Percentiles rank a stretch among this genome's conserved stretches.
These are phyloP conservation scores for Nepenthes mirabilis DNA, from an alignment of 148 eudicot genomes.

Conservation along the genomic window DNA sequence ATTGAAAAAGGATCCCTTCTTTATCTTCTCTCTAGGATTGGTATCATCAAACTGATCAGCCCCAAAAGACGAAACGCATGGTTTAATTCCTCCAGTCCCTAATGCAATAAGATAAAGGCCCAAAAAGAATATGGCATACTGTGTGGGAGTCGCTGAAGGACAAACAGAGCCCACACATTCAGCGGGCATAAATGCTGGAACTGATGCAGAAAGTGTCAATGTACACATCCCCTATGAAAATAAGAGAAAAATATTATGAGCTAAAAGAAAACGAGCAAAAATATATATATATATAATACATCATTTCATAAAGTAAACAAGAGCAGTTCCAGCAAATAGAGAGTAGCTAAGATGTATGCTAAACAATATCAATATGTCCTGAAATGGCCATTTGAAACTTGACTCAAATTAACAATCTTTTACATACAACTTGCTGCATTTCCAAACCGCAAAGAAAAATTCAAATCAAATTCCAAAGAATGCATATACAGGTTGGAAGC, in stretches of 20 bases:
- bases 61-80: conserved; percentile 46
- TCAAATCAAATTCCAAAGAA: neutral
- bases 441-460: neutral
- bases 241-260: neutral
- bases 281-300: neutral
- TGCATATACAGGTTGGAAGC: neutral
- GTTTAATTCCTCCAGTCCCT: conserved; percentile 49
- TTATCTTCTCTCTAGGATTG: conserved; percentile 29
- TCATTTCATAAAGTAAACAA: neutral
- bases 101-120: conserved; percentile 46
- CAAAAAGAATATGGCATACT: conserved; percentile 30
- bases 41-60: conserved; percentile 51
- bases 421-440: too few species aligned
- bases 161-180: conserved; percentile 32
- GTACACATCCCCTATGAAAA: conserved; percentile 24
- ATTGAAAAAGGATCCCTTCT: conserved; percentile 40
- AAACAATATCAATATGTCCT: too few species aligned
- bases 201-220: conserved; percentile 56
- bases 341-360: too few species aligned
- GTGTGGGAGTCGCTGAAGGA: conserved; percentile 25
- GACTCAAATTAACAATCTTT: too few species aligned
- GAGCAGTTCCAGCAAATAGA: too few species aligned
- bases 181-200: conserved; percentile 16
- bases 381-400: too few species aligned
- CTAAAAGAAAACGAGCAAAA: neutral